These are phyloP conservation scores for Nephelium lappaceum DNA, from an alignment of 345 rosid genomes.

Conservation along the genomic window DNA sequence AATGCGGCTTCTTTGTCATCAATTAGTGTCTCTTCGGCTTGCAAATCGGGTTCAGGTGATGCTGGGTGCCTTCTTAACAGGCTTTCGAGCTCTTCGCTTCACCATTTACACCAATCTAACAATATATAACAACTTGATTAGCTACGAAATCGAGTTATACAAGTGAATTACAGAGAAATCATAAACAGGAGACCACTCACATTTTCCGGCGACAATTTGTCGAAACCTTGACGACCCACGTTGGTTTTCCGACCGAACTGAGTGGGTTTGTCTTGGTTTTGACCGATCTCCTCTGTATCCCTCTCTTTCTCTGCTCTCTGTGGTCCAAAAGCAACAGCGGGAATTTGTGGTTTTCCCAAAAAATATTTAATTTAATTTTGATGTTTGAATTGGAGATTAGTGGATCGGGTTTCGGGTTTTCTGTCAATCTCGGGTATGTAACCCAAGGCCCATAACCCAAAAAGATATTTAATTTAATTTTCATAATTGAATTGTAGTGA, in stretches of 20 bases:
- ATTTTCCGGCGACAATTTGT: neutral
- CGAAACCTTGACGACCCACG: neutral
- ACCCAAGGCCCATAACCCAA: neutral
- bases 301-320: neutral
- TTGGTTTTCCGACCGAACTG: neutral
- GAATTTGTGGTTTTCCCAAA: neutral
- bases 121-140: neutral
- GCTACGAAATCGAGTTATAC: neutral
- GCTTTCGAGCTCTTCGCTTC: constrained; percentile 20
- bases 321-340: neutral
- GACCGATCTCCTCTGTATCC: neutral
- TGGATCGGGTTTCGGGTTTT: neutral
- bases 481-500: no score
- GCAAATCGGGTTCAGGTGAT: constrained; percentile 5
- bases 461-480: no score
- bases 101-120: constrained; percentile 6
- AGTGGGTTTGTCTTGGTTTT: neutral
- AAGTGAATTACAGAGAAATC: neutral
- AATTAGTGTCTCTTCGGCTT: neutral
- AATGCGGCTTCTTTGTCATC: constrained; percentile 11
- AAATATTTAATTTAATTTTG: neutral
- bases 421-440: neutral
- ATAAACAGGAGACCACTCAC: neutral
- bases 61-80: neutral
- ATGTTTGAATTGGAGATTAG: neutral